phyloP scores from a whole-genome alignment of 2,329 filamentous ascomycete species.

The Alternaria rosae region DNA sequence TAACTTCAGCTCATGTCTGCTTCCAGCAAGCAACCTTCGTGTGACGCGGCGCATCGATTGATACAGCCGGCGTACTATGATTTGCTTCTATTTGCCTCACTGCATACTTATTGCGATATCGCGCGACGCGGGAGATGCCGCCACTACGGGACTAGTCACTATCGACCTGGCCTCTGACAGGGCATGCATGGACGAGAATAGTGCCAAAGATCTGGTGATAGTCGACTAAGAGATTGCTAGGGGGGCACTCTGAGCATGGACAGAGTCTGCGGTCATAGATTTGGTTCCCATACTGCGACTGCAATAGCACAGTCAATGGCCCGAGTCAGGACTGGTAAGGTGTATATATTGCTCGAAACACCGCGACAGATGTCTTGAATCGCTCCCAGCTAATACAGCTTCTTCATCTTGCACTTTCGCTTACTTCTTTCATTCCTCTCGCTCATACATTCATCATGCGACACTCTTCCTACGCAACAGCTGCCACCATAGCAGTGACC shows the following conservation, averaged over 20 bases:
- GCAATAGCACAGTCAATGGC: neutral
- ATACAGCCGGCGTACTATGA: neutral
- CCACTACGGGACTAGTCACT: neutral
- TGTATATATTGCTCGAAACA: neutral
- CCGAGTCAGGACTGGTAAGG: neutral
- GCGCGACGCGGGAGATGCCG: neutral
- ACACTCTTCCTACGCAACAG: constrained; percentile 7
- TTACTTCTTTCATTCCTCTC: neutral
- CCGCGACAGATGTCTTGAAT: neutral
- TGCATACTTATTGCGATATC: neutral
- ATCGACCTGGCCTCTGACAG: neutral
- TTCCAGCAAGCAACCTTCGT: neutral
- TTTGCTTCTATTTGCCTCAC: neutral
- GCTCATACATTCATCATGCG: constrained; percentile 9
- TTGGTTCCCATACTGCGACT: neutral
- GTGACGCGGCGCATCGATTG: neutral
- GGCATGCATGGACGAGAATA: neutral
- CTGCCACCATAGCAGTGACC: constrained; percentile 7
- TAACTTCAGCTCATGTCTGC: neutral
- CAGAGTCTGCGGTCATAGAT: neutral
- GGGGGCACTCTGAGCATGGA: neutral
- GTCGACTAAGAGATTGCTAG: neutral
- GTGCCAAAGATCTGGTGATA: neutral
- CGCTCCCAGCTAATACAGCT: neutral
- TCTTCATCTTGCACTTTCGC: neutral